phyloP scores from a whole-genome alignment of 2,329 filamentous ascomycete genomes.

The Monilinia laxa region DNA sequence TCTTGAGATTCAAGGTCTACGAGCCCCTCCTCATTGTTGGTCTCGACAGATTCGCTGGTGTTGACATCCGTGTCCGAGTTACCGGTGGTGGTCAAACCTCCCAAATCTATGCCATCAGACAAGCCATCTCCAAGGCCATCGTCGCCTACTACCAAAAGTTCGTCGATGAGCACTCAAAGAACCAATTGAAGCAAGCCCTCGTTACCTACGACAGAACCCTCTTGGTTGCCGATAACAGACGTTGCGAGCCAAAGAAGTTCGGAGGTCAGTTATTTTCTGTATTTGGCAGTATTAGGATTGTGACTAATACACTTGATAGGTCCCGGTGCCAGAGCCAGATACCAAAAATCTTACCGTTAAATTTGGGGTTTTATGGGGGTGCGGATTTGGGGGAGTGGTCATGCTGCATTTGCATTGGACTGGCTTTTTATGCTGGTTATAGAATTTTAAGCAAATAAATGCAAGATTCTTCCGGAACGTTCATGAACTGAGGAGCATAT shows the following conservation, averaged over 20 bases:
- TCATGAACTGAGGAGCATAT: constrained; percentile 29
- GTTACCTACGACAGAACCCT: constrained; percentile 96
- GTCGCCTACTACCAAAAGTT: constrained; percentile 99
- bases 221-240: constrained; percentile 97
- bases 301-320: constrained; percentile 56
- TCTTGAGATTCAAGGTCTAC: constrained; percentile 99
- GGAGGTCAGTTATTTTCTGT: constrained; percentile 43
- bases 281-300: constrained; percentile 5
- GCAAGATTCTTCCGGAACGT: constrained; percentile 38
- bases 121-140: constrained; percentile 97
- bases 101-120: constrained; percentile 96
- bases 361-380: constrained; percentile 34
- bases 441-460: constrained; percentile 41
- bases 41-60: constrained; percentile 92
- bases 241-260: constrained; percentile 98
- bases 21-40: constrained; percentile 97
- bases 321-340: constrained; percentile 91
- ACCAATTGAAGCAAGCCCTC: constrained; percentile 96
- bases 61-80: constrained; percentile 97
- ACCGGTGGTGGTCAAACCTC: constrained; percentile 96
- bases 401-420: constrained; percentile 42
- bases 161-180: constrained; percentile 99
- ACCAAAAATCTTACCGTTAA: constrained; percentile 99
- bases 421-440: constrained; percentile 40
- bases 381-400: constrained; percentile 38